Conservation (phyloP, 1,139 yeast genomes). For the Komagataea norvegica region DNA sequence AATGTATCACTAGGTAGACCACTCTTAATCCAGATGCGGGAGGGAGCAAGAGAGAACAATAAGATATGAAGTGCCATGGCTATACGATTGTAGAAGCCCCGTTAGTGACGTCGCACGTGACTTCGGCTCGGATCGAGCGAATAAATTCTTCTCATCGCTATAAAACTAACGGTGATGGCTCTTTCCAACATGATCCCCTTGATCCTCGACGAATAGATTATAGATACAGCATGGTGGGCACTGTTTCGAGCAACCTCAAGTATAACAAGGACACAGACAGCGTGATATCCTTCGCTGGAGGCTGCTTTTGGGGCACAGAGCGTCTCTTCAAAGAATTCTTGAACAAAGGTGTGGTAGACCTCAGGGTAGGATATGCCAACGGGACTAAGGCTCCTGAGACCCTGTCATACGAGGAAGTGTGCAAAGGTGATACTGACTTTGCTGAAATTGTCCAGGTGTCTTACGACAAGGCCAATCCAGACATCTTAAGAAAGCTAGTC, state of each 20-base stretch:
- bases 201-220: too few species aligned
- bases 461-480: conserved; percentile 60
- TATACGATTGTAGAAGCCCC: too few species aligned
- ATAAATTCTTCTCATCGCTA: too few species aligned
- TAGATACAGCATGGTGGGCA: too few species aligned
- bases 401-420: conserved; percentile 59
- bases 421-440: conserved; percentile 59
- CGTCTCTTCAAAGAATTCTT: conserved; percentile 66
- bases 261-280: conserved; percentile 36
- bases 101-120: too few species aligned
- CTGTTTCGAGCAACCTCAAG: conserved; percentile 22
- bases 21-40: too few species aligned
- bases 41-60: too few species aligned
- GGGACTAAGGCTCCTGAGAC: conserved; percentile 41
- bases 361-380: conserved; percentile 84
- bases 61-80: too few species aligned
- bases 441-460: conserved; percentile 78
- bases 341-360: conserved; percentile 58
- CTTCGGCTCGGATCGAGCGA: too few species aligned
- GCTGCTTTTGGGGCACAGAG: conserved; percentile 95
- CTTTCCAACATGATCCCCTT: too few species aligned
- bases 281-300: conserved; percentile 61
- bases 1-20: too few species aligned
- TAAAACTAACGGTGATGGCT: too few species aligned
- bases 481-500: conserved; percentile 50